Evolutionary conservation across 1,284 basidiomycete species (phyloP), one percentile per base, ranked within the genome.

Genomic region (Farysia itapuensis): DNA sequence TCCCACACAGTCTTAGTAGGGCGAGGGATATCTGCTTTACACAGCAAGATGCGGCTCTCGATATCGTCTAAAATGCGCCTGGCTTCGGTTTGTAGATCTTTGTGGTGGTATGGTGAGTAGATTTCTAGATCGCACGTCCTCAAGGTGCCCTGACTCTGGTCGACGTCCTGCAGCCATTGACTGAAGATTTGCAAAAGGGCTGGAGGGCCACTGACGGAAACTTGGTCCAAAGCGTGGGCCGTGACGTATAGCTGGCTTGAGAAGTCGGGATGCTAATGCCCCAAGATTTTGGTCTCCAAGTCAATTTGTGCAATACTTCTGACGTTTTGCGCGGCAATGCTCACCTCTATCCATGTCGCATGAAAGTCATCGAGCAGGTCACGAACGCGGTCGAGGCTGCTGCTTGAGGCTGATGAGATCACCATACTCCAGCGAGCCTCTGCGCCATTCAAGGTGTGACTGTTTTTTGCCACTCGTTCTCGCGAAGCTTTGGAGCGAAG

Each of bases 41-140:
- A 22, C 32, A 47, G 18, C 16, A 61, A 20, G 20, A 31, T 34
- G 25, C 46, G 43, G 30, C 37, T 39, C 20, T 51, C 40, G n/a
- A 61, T 37, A 22, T 61, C 47, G 4, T 21, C 30, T 43, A 61
- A 40, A 23, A 50, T 51, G 16, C 30, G 12, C 7, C 30, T 28
- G 1, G 25, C 35, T 21, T 50, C 58, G n/a, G 3, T 7, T 3
- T 28, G 19, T 3, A 61, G 43, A 18, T 37, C 40, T 8, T 43
- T 30, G 12, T 26, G 43, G 23, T 61, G 58, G 16, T 61, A 61
- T 2, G 58, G 58, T 11, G 58, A 43, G 35, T 43, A 61, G 24
- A 61, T 50, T 23, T 61, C 40, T 16, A 61, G 28, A 5, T 43
- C 31, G 1, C 38, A 44, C 9, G 30, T 20, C 13, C 43, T 32